Evolutionary conservation across 441 rosid genomes (phyloP), one percentile per base, ranked within the genome.

Genomic region (Dalechampia spathulata): DNA sequence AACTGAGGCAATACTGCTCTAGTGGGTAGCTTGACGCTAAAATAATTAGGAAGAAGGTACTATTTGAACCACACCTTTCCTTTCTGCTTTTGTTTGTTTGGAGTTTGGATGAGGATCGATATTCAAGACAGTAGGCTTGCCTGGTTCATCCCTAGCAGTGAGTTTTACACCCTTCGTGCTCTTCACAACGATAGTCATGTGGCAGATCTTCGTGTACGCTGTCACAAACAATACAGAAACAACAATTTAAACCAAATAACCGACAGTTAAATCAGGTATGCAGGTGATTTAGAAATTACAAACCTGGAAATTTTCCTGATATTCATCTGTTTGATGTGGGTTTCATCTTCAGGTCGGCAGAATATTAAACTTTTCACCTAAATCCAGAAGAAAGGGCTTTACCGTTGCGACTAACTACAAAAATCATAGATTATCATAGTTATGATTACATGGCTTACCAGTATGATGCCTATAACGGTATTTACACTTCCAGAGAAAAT

Each of bases 291-390:
- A 6, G 10, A 7, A 5, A 7, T 28, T 11, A 9, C n/a, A 23
- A 30, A 59, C 63, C 28, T 28, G 0, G 55, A 48, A 41, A 60
- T 60, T 50, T 27, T 60, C 19, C 64, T 60, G 42, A 60, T 60
- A 50, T 17, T 20, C 57, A 41, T 49, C 8, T 30, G 26, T 30
- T 50, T 60, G 13, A 42, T 23, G 14, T 57, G 64, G 15, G 57
- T 50, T 39, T 60, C 64, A 50, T 50, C 56, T 40, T 60, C 64
- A 39, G 64, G 64, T 28, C 37, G 57, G 56, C 49, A 60, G 41
- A 38, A 49, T 64, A 84, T 79, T 73, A 87, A 61, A 73, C 78
- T 77, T 64, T 84, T 87, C 2, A 76, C 87, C 92, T 84, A 34
- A 30, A 11, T 32, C 3, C 19, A 20, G 13, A 57, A 20, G 17